Percentiles rank a stretch among this genome's conserved stretches.
These are phyloP conservation scores for Setomelanomma holmii DNA, from an alignment of 2,329 filamentous ascomycete species.

Conservation along the genomic window DNA sequence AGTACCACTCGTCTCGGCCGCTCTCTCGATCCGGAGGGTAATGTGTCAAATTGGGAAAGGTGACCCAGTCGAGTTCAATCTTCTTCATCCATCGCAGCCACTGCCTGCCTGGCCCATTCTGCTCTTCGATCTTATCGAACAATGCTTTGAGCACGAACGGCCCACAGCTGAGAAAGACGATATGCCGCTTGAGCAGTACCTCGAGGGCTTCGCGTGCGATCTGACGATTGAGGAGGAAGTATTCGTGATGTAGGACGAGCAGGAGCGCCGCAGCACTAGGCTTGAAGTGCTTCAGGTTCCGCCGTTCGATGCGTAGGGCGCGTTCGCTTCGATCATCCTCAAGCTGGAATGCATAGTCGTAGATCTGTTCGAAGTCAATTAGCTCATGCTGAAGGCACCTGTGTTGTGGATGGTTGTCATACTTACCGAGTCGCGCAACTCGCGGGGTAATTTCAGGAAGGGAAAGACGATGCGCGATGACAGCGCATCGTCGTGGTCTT, in stretches of 20 bases:
- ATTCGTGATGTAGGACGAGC: slow-evolving; percentile 43
- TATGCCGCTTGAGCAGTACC: slow-evolving; percentile 43
- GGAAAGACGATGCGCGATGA: slow-evolving; percentile 23
- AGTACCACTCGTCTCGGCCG: slow-evolving; percentile 34
- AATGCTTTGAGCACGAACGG: slow-evolving; percentile 44
- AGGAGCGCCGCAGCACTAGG: slow-evolving; percentile 41
- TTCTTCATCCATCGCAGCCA: slow-evolving; percentile 42
- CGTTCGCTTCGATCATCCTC: slow-evolving; percentile 34
- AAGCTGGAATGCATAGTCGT: slow-evolving; percentile 35
- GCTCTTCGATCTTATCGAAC: slow-evolving; percentile 35
- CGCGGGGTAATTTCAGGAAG: slow-evolving; percentile 44
- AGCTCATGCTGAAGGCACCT: not conserved
- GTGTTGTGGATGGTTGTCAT: not conserved
- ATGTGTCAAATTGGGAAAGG: slow-evolving; percentile 40
- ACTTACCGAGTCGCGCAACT: slow-evolving; percentile 46
- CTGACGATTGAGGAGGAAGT: slow-evolving; percentile 43
- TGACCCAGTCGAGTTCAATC: slow-evolving; percentile 46
- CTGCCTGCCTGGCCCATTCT: slow-evolving; percentile 28
- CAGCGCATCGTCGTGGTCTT: slow-evolving; percentile 6
- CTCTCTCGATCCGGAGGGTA: slow-evolving; percentile 40
- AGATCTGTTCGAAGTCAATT: slow-evolving; percentile 31
- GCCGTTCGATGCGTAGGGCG: slow-evolving; percentile 43
- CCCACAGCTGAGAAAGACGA: slow-evolving; percentile 43
- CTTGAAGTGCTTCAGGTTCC: slow-evolving; percentile 41
- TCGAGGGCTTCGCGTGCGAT: slow-evolving; percentile 45